A percentile compares a stretch with the other conserved stretches of the same genome.
These are phyloP conservation scores for Neofusicoccum ribis DNA, from an alignment of 2,329 filamentous ascomycete species.

Conservation along the genomic window DNA sequence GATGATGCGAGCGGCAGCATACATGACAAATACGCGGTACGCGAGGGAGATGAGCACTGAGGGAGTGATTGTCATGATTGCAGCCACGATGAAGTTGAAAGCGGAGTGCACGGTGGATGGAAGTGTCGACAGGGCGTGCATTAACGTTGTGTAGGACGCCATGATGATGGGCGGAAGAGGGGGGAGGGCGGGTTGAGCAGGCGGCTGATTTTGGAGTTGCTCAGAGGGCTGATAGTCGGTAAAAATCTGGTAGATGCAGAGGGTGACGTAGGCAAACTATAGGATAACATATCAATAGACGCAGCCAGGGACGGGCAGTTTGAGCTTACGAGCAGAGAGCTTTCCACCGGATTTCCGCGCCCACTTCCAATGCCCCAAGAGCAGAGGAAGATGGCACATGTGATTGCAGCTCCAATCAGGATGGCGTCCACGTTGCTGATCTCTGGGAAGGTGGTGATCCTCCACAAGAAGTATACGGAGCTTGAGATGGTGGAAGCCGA, in stretches of 20 bases:
- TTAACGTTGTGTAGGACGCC: slow-evolving; percentile 91
- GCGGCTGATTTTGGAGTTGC: slow-evolving; percentile 54
- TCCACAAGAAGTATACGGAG: slow-evolving; percentile 94
- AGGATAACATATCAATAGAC: slow-evolving; percentile 18
- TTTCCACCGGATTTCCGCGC: slow-evolving; percentile 91
- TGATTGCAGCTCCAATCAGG: slow-evolving; percentile 88
- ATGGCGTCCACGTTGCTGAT: slow-evolving; percentile 91
- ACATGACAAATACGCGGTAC: slow-evolving; percentile 93
- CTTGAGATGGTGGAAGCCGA: slow-evolving; percentile 91
- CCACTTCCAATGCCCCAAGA: slow-evolving; percentile 93
- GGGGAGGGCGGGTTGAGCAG: slow-evolving; percentile 80
- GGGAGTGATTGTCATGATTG: slow-evolving; percentile 91
- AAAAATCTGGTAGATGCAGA: slow-evolving; percentile 99
- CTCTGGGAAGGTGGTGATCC: slow-evolving; percentile 89
- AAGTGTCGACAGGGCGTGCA: slow-evolving; percentile 80
- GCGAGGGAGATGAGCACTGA: slow-evolving; percentile 93
- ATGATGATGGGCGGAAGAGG: slow-evolving; percentile 97
- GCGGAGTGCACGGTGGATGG: slow-evolving; percentile 80
- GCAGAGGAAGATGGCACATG: slow-evolving; percentile 87
- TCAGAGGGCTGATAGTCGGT: slow-evolving; percentile 90
- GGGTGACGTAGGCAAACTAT: slow-evolving; percentile 89
- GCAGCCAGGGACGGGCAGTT: too few species aligned
- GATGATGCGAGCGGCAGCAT: slow-evolving; percentile 93
- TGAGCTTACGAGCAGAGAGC: slow-evolving; percentile 67
- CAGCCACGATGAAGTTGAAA: slow-evolving; percentile 83